Evolutionary conservation across 2,329 filamentous ascomycete genomes (phyloP), one percentile per base, ranked within the genome.

Genomic region (Whalleya microplaca): DNA sequence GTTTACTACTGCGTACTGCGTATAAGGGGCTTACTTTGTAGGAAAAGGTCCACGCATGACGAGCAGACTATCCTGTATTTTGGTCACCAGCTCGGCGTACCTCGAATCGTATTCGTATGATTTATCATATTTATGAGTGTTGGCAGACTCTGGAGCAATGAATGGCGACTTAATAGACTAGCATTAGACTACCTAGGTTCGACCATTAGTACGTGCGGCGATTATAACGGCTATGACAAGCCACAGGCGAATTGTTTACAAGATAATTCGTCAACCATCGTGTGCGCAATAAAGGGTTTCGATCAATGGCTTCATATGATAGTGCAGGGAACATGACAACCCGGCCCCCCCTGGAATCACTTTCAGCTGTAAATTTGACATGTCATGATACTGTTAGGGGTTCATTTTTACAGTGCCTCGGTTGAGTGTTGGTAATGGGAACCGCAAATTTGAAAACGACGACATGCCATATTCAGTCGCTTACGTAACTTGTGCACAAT

Each of bases 151-250:
- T 37, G 44, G 32, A 23, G 29, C 44, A 23, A 29, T 46, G 29
- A 46, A 46, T 29, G 16, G 32, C 61, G 61, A 59, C 61, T 62
- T 64, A 63, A 58, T 58, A 64, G 41, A 58, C 56, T 42, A 41
- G 48, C 61, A 59, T 64, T 62, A 62, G 58, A 52, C 54, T n/a
- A n/a, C n/a, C n/a, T 55, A 32, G 48, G 59, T 64, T 48, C 54
- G 61, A 55, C 59, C 56, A 59, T 62, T 59, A 62, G 54, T 59
- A 64, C 59, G 58, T 64, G 61, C 51, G 59, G 59, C 54, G 56
- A 64, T 64, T 59, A 58, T 53, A 29, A 53, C 41, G 50, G 59
- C 54, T 56, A 10, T 52, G 52, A 49, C 48, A 62, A 58, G 57
- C 55, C 53, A 58, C 51, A 45, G 41, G 48, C 41, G 44, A 46